Percentiles rank a stretch among this genome's conserved stretches.
phyloP scores from a whole-genome alignment of 495 filamentous ascomycete genomes.

The Pseudomonodictys pantanalensis region DNA sequence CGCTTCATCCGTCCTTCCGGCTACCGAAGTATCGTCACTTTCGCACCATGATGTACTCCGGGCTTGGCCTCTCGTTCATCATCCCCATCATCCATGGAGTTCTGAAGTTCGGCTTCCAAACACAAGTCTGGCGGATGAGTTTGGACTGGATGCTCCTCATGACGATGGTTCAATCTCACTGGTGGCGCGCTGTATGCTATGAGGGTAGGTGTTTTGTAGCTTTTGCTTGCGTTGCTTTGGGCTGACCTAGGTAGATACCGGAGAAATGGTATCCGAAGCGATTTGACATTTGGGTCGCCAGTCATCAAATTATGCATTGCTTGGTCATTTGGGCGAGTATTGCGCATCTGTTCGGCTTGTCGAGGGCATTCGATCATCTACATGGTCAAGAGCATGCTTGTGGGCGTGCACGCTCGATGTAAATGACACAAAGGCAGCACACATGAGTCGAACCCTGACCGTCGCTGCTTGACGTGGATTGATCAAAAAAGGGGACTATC shows the following conservation, averaged over 20 bases:
- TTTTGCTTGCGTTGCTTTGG: conserved; percentile 16
- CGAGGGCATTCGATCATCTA: conserved; percentile 16
- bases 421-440: no score
- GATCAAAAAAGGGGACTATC: no score
- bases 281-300: conserved; percentile 23
- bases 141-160: conserved; percentile 46
- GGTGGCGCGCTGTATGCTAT: conserved; percentile 47
- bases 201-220: conserved; percentile 39
- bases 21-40: conserved; percentile 40
- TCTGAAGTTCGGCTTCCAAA: conserved; percentile 39
- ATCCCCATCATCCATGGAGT: conserved; percentile 48
- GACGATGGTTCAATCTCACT: conserved; percentile 42
- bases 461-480: no score
- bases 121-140: conserved; percentile 45
- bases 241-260: background rate
- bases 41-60: conserved; percentile 45
- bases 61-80: conserved; percentile 46
- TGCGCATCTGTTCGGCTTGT: conserved; percentile 4
- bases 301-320: conserved; percentile 27
- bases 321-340: conserved; percentile 17
- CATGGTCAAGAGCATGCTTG: background rate
- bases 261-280: conserved; percentile 17
- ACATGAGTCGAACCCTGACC: no score
- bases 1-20: conserved; percentile 42
- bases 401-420: no score